Percentiles rank a stretch among this genome's conserved stretches.
Conservation (phyloP, 768 basidiomycete species). For the Sarcomyxa edulis region DNA sequence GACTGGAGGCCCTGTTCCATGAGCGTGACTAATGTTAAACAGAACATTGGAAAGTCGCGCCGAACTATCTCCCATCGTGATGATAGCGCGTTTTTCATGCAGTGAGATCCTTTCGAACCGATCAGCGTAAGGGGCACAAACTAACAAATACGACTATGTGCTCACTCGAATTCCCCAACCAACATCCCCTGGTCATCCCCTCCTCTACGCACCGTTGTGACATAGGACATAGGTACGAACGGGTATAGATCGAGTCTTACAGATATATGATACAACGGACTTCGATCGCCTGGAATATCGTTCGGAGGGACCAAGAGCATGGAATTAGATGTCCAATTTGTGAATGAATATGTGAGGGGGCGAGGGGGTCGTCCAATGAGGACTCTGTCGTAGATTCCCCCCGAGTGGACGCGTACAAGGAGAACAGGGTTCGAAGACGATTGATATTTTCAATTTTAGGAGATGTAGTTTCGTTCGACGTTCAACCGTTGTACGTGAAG, state of each 20-base stretch:
- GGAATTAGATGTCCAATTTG: conserved; percentile 25
- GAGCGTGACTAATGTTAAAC: conserved; percentile 24
- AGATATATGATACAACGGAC: conserved; percentile 35
- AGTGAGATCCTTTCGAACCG: conserved; percentile 27
- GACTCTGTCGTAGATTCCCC: no score
- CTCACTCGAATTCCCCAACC: conserved; percentile 34
- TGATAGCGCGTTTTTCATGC: conserved; percentile 33
- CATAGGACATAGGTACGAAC: conserved; percentile 38
- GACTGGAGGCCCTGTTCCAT: conserved; percentile 26
- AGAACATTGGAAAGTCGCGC: conserved; percentile 35
- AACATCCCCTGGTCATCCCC: conserved; percentile 18
- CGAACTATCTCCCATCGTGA: conserved; percentile 33
- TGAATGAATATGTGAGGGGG: conserved; percentile 36
- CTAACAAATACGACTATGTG: neutral
- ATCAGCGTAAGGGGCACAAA: neutral
- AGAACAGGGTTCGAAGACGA: no score
- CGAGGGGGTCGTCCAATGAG: conserved; percentile 18
- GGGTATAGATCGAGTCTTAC: conserved; percentile 40
- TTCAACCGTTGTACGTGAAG: no score
- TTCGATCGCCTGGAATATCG: neutral
- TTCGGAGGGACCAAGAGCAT: conserved; percentile 33
- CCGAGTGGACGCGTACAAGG: no score
- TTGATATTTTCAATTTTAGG: no score
- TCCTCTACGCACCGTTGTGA: conserved; percentile 30
- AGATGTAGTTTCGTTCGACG: no score